Evolutionary conservation across 352 stramenopile species (phyloP).

Genomic region (Elongisporangium prolatum): DNA sequence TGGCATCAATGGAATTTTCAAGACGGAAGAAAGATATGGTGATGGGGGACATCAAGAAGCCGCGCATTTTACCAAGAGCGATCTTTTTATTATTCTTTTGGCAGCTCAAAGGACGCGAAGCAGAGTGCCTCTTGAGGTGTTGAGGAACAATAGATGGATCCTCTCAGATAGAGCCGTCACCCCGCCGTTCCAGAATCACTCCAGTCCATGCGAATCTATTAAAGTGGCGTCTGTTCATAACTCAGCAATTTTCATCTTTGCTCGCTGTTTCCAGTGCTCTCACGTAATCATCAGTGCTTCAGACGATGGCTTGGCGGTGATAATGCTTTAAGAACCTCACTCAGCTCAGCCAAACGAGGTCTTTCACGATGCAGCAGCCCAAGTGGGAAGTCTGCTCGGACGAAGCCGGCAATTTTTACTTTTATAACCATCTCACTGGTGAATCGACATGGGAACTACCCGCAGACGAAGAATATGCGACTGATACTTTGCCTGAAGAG

Average conservation of each 20-base stretch:
- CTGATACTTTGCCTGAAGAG: neutral
- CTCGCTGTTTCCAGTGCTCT: neutral
- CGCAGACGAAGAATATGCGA: slow-evolving; percentile 21
- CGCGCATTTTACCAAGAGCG: neutral
- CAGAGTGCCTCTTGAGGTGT: neutral
- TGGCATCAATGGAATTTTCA: neutral
- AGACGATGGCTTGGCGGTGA: neutral
- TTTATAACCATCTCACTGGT: slow-evolving; percentile 60
- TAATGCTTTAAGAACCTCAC: neutral
- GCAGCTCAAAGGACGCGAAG: neutral
- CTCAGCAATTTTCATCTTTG: neutral
- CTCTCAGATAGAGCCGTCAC: neutral
- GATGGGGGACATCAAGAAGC: neutral
- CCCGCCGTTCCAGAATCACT: neutral
- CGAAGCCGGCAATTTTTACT: slow-evolving; percentile 70
- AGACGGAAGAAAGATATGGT: neutral
- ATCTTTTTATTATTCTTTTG: neutral
- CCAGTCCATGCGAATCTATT: neutral
- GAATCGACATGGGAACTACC: slow-evolving; percentile 70
- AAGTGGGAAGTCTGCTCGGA: slow-evolving; percentile 67
- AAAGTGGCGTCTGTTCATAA: neutral
- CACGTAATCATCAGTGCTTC: neutral
- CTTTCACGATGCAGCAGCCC: neutral
- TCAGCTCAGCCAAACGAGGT: no score
- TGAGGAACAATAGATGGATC: neutral